Conservation (phyloP, 345 rosid genomes). For the Camelina sativa region DNA sequence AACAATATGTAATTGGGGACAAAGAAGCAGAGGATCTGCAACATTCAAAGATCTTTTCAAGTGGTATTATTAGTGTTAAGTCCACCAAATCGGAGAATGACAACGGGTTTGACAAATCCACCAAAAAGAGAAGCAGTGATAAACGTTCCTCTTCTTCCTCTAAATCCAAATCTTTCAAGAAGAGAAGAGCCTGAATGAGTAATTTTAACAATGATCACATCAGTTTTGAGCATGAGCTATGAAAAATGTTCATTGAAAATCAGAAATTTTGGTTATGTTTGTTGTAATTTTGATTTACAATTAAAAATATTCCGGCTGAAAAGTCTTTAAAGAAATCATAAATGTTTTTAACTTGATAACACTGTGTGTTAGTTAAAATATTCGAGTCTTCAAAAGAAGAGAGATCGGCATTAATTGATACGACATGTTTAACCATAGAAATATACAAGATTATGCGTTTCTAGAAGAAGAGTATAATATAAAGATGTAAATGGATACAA, state of each 20-base stretch:
- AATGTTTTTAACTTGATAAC: not conserved
- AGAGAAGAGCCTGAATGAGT: constrained; percentile 51
- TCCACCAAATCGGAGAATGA: constrained; percentile 31
- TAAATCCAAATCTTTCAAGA: constrained; percentile 64
- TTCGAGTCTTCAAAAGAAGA: not conserved
- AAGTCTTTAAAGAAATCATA: not conserved
- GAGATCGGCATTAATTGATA: not conserved
- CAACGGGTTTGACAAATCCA: constrained; percentile 45
- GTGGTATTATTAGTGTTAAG: constrained; percentile 70
- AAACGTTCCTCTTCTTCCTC: constrained; percentile 39
- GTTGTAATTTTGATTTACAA: constrained; percentile 28
- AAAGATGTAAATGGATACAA: constrained; percentile 9
- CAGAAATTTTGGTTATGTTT: constrained; percentile 20
- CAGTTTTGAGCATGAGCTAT: constrained; percentile 21
- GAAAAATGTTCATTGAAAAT: not conserved
- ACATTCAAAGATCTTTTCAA: constrained; percentile 56
- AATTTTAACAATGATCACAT: not conserved
- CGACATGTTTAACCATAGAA: not conserved
- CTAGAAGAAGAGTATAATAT: not conserved
- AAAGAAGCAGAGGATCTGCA: constrained; percentile 69
- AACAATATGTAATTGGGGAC: constrained; percentile 68
- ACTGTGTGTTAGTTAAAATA: not conserved
- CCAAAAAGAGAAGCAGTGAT: constrained; percentile 65
- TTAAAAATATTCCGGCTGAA: not conserved
- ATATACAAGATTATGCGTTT: not conserved